These are phyloP conservation scores for Scutellaria galericulata DNA, from an alignment of 257 asterid genomes.

Conservation along the genomic window DNA sequence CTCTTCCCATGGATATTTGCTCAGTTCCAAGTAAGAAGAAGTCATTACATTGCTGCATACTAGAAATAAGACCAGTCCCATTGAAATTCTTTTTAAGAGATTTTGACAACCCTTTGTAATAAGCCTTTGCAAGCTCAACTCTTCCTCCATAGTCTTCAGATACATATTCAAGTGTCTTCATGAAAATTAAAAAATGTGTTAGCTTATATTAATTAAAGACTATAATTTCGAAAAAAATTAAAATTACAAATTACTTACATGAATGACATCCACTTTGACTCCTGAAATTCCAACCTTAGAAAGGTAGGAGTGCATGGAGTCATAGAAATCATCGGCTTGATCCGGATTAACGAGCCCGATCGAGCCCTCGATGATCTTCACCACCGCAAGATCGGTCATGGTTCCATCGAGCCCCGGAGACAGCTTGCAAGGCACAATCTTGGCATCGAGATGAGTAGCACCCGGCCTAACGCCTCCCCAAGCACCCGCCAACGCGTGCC, in stretches of 20 bases:
- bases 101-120: conserved; percentile 65
- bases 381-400: conserved; percentile 76
- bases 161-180: conserved; percentile 62
- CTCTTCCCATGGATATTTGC: conserved; percentile 79
- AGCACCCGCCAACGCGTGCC: conserved; percentile 82
- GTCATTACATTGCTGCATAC: conserved; percentile 88
- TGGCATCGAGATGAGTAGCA: conserved; percentile 55
- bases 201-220: not conserved
- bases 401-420: conserved; percentile 77
- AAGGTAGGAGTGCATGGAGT: conserved; percentile 72
- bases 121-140: conserved; percentile 73
- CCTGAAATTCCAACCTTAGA: conserved; percentile 70
- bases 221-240: not conserved
- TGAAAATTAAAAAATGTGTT: not conserved
- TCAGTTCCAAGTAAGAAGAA: conserved; percentile 74
- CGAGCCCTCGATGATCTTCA: conserved; percentile 69
- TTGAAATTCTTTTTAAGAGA: conserved; percentile 71
- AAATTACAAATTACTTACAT: conserved; percentile 42
- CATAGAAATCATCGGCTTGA: conserved; percentile 64
- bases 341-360: conserved; percentile 75
- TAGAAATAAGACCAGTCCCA: conserved; percentile 68
- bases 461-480: conserved; percentile 85
- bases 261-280: conserved; percentile 76
- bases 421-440: conserved; percentile 51
- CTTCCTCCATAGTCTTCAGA: conserved; percentile 70